Evolutionary conservation across 768 basidiomycete genomes (phyloP), one percentile per base, ranked within the genome.

Genomic region (Macrolepiota albuminosa): DNA sequence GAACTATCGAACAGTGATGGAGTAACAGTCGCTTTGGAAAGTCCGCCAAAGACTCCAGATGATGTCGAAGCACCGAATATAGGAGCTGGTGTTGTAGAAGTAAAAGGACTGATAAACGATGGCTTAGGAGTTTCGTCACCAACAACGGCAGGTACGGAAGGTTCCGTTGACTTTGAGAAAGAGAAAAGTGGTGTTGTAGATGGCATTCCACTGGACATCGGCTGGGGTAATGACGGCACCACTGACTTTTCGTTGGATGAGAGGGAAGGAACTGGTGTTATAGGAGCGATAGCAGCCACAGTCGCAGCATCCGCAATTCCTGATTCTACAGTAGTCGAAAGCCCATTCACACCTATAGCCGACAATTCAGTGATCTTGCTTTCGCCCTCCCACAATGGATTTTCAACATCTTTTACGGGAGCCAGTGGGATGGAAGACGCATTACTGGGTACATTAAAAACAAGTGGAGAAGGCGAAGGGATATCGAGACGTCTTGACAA

Each of bases 361-460:
- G 46, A 58, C 16, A 52, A 49, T 33, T 43, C 63, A 16, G n/a
- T 34, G 11, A 21, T 56, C 40, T 64, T 68, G 54, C 70, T 73
- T 5, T 75, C 74, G 34, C 76, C 76, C 31, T 78, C 75, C 78
- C 77, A 80, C 21, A 81, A 67, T 0, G 78, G 76, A 62, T 80
- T 80, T 49, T 76, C 76, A 13, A 59, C 60, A 57, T 79, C 78
- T 46, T 76, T 76, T 16, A 75, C 66, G 24, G 78, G 76, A 16
- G 67, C 62, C 54, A 37, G 36, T 6, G 46, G 48, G 37, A 24
- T 57, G 29, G 39, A 16, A 33, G 55, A 39, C 21, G 49, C 52
- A 62, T 33, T 55, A 31, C 24, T 62, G 5, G 60, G 61, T 49
- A 63, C 40, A 50, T 57, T 55, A 11, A 72, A 72, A 46, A 46